Conservation (phyloP, 495 filamentous ascomycete species). For the Corynascus novoguineensis region DNA sequence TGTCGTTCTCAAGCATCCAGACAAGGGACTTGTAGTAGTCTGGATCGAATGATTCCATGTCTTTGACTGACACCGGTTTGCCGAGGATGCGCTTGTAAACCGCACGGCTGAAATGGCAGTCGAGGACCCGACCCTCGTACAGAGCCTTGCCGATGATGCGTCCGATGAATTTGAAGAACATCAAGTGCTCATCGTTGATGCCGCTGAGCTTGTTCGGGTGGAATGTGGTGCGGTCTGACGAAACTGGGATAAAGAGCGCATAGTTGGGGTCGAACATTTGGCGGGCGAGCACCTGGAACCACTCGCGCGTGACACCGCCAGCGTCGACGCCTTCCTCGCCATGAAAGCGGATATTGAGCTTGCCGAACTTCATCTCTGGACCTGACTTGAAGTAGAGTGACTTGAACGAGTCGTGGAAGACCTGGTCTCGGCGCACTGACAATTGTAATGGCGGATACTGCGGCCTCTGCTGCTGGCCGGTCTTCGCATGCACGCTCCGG, state of each 20-base stretch:
- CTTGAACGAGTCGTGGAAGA: constrained; percentile 98
- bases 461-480: constrained; percentile 52
- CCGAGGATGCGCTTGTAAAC: constrained; percentile 97
- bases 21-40: constrained; percentile 99
- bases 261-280: constrained; percentile 99
- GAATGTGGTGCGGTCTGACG: constrained; percentile 97
- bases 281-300: constrained; percentile 95
- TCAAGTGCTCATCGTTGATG: constrained; percentile 90
- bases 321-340: constrained; percentile 98
- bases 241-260: constrained; percentile 90
- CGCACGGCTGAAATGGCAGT: constrained; percentile 97
- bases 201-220: constrained; percentile 90
- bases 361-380: constrained; percentile 96
- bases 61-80: constrained; percentile 92
- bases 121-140: constrained; percentile 91
- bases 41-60: constrained; percentile 98
- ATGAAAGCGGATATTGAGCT: constrained; percentile 94
- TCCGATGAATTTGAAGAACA: constrained; percentile 99
- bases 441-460: constrained; percentile 73
- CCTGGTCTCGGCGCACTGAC: constrained; percentile 83
- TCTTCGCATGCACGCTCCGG: constrained; percentile 78
- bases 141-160: constrained; percentile 98
- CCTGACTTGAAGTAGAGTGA: constrained; percentile 90
- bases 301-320: constrained; percentile 95
- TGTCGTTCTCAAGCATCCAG: constrained; percentile 98